These are phyloP conservation scores for Yamadazyma insecticola DNA, from an alignment of 805 yeast species.

Conservation along the genomic window DNA sequence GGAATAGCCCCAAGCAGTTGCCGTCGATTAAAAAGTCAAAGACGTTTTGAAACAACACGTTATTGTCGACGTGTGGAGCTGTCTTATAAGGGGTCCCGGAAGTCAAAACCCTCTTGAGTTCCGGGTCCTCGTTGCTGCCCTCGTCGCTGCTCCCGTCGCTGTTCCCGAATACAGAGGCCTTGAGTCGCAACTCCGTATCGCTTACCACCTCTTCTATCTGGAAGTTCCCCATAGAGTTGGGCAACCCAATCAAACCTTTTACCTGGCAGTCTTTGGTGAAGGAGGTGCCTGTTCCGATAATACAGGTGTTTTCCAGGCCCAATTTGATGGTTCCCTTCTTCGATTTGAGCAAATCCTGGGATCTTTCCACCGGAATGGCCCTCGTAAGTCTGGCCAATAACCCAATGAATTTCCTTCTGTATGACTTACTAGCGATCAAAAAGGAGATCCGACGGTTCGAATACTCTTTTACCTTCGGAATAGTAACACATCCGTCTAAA, in stretches of 20 bases:
- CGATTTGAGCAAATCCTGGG: constrained; percentile 32
- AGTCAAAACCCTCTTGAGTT: no score
- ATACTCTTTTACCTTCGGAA: constrained; percentile 28
- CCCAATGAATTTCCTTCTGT: constrained; percentile 28
- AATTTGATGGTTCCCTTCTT: constrained; percentile 26
- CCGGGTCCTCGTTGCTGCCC: no score
- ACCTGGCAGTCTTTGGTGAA: constrained; percentile 29
- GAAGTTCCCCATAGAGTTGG: constrained; percentile 30
- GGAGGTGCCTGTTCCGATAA: constrained; percentile 29
- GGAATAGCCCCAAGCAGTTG: constrained; percentile 36
- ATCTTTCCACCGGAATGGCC: constrained; percentile 39
- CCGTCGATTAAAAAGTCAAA: constrained; percentile 31
- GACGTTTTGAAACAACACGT: constrained; percentile 31
- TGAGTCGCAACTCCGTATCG: constrained; percentile 7
- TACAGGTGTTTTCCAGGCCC: constrained; percentile 9
- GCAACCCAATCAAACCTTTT: constrained; percentile 35
- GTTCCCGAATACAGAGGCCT: no score
- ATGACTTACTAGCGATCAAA: constrained; percentile 35
- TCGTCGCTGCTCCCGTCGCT: no score
- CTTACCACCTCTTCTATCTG: constrained; percentile 17
- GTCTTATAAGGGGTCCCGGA: constrained; percentile 27
- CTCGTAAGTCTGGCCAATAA: constrained; percentile 25
- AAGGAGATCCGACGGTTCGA: constrained; percentile 30
- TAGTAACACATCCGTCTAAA: constrained; percentile 35
- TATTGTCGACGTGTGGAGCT: constrained; percentile 39